phyloP scores from a whole-genome alignment of 495 filamentous ascomycete genomes.

The Penicillium argentinense region DNA sequence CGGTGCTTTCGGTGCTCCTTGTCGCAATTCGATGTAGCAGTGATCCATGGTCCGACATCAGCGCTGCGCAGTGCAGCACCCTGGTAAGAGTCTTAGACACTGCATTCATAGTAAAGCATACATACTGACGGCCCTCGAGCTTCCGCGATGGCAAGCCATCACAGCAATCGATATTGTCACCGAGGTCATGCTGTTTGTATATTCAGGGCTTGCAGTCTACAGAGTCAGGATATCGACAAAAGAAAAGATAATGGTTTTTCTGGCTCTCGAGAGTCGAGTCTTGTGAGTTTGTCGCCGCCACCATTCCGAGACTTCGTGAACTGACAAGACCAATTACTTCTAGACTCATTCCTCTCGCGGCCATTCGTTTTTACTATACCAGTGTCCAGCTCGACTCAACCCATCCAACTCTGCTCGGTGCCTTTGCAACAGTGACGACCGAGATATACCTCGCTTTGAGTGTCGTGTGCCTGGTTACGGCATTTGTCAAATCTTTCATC shows the following conservation, averaged over 20 bases:
- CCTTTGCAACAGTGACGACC: constrained; percentile 16
- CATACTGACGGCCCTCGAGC: too few relatives aligned
- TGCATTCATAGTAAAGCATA: too few relatives aligned
- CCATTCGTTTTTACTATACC: constrained; percentile 22
- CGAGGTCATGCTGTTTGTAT: constrained; percentile 16
- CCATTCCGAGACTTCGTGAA: too few relatives aligned
- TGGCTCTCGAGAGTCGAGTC: constrained; percentile 20
- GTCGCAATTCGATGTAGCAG: constrained; percentile 12
- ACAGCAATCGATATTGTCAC: constrained; percentile 22
- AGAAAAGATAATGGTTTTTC: constrained; percentile 16
- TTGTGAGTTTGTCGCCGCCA: constrained; percentile 19
- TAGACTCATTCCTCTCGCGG: constrained; percentile 24
- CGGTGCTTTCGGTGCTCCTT: constrained; percentile 9
- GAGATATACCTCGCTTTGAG: constrained; percentile 26
- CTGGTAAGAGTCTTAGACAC: constrained; percentile 18
- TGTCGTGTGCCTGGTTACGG: constrained; percentile 19
- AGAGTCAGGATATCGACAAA: constrained; percentile 11
- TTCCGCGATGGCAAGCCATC: constrained; percentile 25
- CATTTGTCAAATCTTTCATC: constrained; percentile 39
- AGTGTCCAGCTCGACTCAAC: constrained; percentile 15
- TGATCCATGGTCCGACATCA: constrained; percentile 7
- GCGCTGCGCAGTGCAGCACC: constrained; percentile 3
- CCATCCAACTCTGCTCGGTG: constrained; percentile 18
- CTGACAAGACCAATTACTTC: too few relatives aligned
- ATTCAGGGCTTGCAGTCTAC: constrained; percentile 13